Percentiles rank a stretch among this genome's conserved stretches.
Evolutionary conservation across 2,329 filamentous ascomycete species (phyloP).

Genomic region (Colletotrichum tropicale): DNA sequence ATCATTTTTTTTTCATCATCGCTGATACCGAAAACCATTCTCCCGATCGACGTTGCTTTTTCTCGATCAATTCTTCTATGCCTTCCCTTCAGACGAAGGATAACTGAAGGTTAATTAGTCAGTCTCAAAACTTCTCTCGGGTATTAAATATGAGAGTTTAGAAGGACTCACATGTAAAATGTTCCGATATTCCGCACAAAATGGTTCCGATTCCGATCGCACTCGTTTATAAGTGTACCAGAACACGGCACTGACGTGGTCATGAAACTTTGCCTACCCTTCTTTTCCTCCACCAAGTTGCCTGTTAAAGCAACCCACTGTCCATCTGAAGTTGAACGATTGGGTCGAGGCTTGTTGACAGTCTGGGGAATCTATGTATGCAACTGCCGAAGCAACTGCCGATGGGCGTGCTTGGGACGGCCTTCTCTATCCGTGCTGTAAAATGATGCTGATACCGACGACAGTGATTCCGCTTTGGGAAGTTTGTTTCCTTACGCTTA

Average conservation of each 20-base stretch:
- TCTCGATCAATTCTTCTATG: not conserved
- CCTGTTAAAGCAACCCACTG: not conserved
- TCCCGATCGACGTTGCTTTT: not conserved
- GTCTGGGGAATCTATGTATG: not conserved
- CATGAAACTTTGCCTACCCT: not conserved
- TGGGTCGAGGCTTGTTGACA: not conserved
- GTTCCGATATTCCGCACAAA: not conserved
- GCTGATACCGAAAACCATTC: not conserved
- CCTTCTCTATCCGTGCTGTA: not conserved
- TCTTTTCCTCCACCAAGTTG: not conserved
- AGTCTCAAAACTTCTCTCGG: not conserved
- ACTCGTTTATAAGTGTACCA: not conserved
- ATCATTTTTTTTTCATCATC: not conserved
- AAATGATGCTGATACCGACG: not conserved
- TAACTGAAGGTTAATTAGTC: not conserved
- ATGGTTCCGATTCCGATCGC: not conserved
- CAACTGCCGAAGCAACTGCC: not conserved
- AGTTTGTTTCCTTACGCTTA: not conserved
- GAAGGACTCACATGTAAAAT: not conserved
- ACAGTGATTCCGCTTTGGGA: not conserved
- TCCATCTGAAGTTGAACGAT: not conserved
- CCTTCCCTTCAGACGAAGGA: not conserved
- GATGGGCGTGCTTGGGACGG: not conserved
- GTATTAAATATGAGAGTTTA: not conserved
- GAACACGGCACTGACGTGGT: not conserved